Conservation (phyloP, 768 basidiomycete genomes). For the Lactifluus echinatus region DNA sequence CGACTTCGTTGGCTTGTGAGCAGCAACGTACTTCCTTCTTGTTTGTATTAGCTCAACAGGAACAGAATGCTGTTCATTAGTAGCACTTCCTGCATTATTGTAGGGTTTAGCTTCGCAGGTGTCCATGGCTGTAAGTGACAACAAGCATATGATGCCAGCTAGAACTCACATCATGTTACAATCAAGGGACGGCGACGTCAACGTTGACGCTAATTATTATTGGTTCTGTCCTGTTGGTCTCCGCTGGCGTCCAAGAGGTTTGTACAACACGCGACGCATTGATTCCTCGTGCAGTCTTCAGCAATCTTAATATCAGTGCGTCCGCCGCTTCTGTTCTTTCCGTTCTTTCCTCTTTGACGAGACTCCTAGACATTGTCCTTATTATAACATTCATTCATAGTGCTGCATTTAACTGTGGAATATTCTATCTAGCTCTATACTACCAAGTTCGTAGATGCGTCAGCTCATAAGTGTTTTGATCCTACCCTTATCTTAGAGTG, state of each 20-base stretch:
- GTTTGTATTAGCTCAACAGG: slow-evolving; percentile 15
- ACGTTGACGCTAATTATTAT: slow-evolving; percentile 52
- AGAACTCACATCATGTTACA: neutral
- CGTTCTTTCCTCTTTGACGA: slow-evolving; percentile 12
- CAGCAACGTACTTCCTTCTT: slow-evolving; percentile 22
- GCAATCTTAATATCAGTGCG: slow-evolving; percentile 50
- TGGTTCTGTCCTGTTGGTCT: slow-evolving; percentile 46
- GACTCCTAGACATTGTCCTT: slow-evolving; percentile 50
- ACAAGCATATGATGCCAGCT: neutral
- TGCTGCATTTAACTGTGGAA: slow-evolving; percentile 74
- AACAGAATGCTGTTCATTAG: slow-evolving; percentile 62
- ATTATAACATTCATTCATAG: slow-evolving; percentile 72
- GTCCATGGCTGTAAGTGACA: slow-evolving; percentile 53
- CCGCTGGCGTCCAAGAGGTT: slow-evolving; percentile 61
- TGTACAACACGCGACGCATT: slow-evolving; percentile 59
- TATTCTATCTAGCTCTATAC: slow-evolving; percentile 78
- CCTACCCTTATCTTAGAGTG: slow-evolving; percentile 39
- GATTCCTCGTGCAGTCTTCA: slow-evolving; percentile 60
- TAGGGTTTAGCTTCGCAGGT: slow-evolving; percentile 74
- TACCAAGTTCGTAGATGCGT: slow-evolving; percentile 49
- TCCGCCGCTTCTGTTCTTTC: slow-evolving; percentile 2
- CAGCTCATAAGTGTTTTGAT: neutral
- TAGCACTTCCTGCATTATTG: slow-evolving; percentile 63
- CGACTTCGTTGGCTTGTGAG: slow-evolving; percentile 75
- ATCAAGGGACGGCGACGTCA: slow-evolving; percentile 51